Percentiles rank a stretch among this genome's conserved stretches.
phyloP scores from a whole-genome alignment of 805 yeast species.

The Saccharomycopsis fermentans region DNA sequence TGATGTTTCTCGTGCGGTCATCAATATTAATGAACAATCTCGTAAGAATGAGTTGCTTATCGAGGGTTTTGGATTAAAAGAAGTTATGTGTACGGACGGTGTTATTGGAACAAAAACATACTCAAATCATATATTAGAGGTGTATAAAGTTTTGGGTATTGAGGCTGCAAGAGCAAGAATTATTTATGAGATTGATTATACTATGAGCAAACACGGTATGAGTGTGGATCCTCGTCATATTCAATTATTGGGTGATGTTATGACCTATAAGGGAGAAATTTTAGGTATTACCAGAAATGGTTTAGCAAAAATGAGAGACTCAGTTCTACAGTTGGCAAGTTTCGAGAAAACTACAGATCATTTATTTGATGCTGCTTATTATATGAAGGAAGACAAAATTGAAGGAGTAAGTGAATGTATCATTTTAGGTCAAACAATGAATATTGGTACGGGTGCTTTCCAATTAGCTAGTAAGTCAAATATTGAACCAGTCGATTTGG shows the following conservation, averaged over 20 bases:
- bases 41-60: slow-evolving; percentile 80
- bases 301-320: slow-evolving; percentile 95
- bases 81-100: slow-evolving; percentile 97
- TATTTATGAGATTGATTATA: slow-evolving; percentile 88
- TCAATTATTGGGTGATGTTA: slow-evolving; percentile 93
- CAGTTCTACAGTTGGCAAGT: slow-evolving; percentile 91
- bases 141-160: slow-evolving; percentile 82
- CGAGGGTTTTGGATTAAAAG: slow-evolving; percentile 94
- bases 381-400: slow-evolving; percentile 88
- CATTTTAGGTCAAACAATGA: slow-evolving; percentile 95
- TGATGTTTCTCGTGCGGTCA: slow-evolving; percentile 90
- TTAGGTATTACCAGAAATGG: slow-evolving; percentile 98
- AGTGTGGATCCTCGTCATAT: slow-evolving; percentile 99
- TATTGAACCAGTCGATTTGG: slow-evolving; percentile 33
- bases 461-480: slow-evolving; percentile 59
- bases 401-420: slow-evolving; percentile 98
- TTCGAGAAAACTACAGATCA: slow-evolving; percentile 98
- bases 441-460: slow-evolving; percentile 95
- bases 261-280: slow-evolving; percentile 98
- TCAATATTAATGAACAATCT: slow-evolving; percentile 79
- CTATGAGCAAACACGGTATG: slow-evolving; percentile 99
- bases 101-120: slow-evolving; percentile 77
- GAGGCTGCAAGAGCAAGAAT: slow-evolving; percentile 96
- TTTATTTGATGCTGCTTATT: slow-evolving; percentile 94
- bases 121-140: slow-evolving; percentile 90